These are phyloP conservation scores for Colletotrichum musae DNA, from an alignment of 2,329 filamentous ascomycete genomes.

Conservation along the genomic window DNA sequence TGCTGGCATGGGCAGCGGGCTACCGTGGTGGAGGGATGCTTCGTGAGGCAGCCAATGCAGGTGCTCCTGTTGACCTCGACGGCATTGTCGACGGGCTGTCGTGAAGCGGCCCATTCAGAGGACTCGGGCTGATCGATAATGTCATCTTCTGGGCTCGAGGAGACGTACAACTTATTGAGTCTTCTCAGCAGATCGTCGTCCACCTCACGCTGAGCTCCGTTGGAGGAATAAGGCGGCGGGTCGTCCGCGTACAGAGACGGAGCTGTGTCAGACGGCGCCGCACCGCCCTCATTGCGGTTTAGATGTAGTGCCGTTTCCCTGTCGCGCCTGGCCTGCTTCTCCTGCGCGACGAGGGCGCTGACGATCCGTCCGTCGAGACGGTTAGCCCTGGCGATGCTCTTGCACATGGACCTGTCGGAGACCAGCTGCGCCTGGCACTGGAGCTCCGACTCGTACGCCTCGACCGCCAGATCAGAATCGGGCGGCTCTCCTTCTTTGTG, in stretches of 20 bases:
- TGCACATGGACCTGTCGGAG: conserved; percentile 39
- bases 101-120: conserved; percentile 17
- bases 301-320: conserved; percentile 9
- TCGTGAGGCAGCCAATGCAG: conserved; percentile 2
- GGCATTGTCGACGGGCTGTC: background rate
- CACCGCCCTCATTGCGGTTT: background rate
- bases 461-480: conserved; percentile 36
- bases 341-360: background rate
- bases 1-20: conserved; percentile 56
- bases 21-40: background rate
- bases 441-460: conserved; percentile 41
- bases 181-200: background rate
- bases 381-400: conserved; percentile 42
- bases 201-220: background rate
- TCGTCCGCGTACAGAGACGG: background rate
- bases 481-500: conserved; percentile 23
- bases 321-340: conserved; percentile 18
- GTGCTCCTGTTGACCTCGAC: background rate
- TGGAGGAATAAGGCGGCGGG: background rate
- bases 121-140: conserved; percentile 14
- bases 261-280: background rate
- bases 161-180: background rate
- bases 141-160: background rate
- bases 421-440: conserved; percentile 4
- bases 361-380: conserved; percentile 44